These are phyloP conservation scores for Daldinia vernicosa DNA, from an alignment of 495 filamentous ascomycete genomes.

Conservation along the genomic window DNA sequence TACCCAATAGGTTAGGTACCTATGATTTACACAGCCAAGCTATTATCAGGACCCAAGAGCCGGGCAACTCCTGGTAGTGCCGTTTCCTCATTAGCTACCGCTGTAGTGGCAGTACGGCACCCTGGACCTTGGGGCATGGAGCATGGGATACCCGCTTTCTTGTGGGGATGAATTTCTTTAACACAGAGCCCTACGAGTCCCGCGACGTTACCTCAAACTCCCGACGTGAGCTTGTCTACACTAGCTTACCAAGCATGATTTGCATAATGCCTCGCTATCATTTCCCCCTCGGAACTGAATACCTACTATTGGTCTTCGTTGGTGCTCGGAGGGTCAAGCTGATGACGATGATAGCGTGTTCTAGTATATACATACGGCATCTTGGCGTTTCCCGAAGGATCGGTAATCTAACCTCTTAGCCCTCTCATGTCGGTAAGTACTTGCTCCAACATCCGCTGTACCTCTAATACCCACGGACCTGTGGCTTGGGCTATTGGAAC, in stretches of 20 bases:
- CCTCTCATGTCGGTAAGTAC: slow-evolving; percentile 9
- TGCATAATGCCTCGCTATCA: slow-evolving; percentile 11
- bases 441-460: slow-evolving; percentile 1
- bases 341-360: slow-evolving; percentile 15
- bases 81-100: slow-evolving; percentile 34
- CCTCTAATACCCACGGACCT: slow-evolving; percentile 16
- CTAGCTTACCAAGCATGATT: slow-evolving; percentile 17
- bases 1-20: too few relatives aligned
- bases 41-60: slow-evolving; percentile 35
- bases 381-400: slow-evolving; percentile 20
- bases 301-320: not conserved
- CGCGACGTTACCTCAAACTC: slow-evolving; percentile 25
- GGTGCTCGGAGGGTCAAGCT: not conserved
- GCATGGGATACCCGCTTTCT: slow-evolving; percentile 35
- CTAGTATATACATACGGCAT: slow-evolving; percentile 14
- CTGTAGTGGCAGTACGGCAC: slow-evolving; percentile 15
- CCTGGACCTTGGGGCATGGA: slow-evolving; percentile 22
- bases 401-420: slow-evolving; percentile 14
- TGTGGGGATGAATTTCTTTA: slow-evolving; percentile 31
- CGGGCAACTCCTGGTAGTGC: slow-evolving; percentile 31
- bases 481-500: slow-evolving; percentile 36
- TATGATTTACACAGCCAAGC: slow-evolving; percentile 43
- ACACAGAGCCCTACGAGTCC: slow-evolving; percentile 34
- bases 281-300: slow-evolving; percentile 1
- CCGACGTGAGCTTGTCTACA: slow-evolving; percentile 17